Base-by-base conservation (phyloP, 192 early-diverging fungal genomes). In the Coemansia sp. region DNA sequence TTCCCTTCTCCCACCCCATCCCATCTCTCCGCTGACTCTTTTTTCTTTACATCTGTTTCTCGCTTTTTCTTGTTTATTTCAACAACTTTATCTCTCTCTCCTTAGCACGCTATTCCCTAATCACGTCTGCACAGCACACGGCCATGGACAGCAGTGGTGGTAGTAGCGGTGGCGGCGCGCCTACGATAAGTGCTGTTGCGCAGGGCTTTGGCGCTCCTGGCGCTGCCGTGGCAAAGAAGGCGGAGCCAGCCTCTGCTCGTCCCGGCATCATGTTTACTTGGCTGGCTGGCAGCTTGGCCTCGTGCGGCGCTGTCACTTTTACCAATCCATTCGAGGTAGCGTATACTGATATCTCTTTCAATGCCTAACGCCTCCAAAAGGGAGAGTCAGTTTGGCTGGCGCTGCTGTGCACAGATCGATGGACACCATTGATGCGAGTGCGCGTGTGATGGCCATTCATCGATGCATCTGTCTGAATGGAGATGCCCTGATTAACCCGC, bases 281-380 rank as follows among this genome's bases (percentile, higher is more conserved):
- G 81, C 60, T 90, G 20, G 84, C 89, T 12, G 94, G 91, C 50
- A 92, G 92, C 47, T 68, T 92, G 48, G 94, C 94, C 26, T 93
- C 93, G 23, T 94, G 93, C 75, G 87, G 88, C 12, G 93, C 95
- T 13, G 95, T 95, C 25, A 98, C 95, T 7, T 90, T 98, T 60
- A 95, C 94, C n/a, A 98, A 98, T 79, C 94, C 94, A 1, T 88
- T 91, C 76, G 94, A 97, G 87, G 93, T 93, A 79, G 26, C 55
- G 34, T 62, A 38, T 66, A 25, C 23, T 25, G 28, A 16, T 41
- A 23, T 60, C 20, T 58, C 36, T 9, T 31, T 16, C 3, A 25
- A 14, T 23, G 13, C 50, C 50, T 28, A 31, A 3, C 50, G 42
- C 42, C 42, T 43, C 42, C n/a, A 4, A 43, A 16, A 42, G 12